Evolutionary conservation across 768 basidiomycete genomes (phyloP).

Genomic region (Infundibulicybe gibba): DNA sequence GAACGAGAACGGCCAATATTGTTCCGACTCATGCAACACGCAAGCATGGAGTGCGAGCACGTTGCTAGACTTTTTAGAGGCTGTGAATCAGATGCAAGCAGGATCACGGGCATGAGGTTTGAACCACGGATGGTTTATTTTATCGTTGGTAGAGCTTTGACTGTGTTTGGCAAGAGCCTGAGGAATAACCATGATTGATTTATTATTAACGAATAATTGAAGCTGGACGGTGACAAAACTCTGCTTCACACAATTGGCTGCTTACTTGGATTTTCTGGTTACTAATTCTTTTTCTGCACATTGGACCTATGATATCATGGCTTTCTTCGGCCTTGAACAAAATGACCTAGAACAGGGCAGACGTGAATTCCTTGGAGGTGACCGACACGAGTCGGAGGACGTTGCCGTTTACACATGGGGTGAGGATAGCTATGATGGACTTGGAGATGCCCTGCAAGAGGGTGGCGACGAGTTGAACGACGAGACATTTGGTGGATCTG

Average conservation of each 20-base stretch:
- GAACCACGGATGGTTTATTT: no score
- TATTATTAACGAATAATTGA: no score
- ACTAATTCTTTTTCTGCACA: constrained; percentile 15
- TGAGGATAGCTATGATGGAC: constrained; percentile 84
- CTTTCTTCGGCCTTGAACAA: constrained; percentile 79
- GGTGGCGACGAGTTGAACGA: constrained; percentile 93
- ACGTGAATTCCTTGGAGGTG: constrained; percentile 47
- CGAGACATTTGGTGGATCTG: constrained; percentile 86
- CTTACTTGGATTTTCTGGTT: constrained; percentile 10
- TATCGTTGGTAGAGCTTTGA: not conserved
- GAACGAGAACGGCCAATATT: constrained; percentile 79
- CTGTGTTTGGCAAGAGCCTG: no score
- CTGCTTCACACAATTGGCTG: not conserved
- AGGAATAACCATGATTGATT: no score
- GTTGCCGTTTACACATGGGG: constrained; percentile 93
- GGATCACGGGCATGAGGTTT: no score
- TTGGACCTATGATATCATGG: constrained; percentile 45
- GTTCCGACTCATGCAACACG: constrained; percentile 85
- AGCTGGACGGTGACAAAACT: no score
- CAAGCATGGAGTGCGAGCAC: constrained; percentile 98
- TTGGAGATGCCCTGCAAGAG: constrained; percentile 85
- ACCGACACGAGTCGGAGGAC: constrained; percentile 64
- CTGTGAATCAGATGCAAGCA: constrained; percentile 45
- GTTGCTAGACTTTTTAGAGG: constrained; percentile 83
- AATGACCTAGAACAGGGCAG: constrained; percentile 63